phyloP scores from a whole-genome alignment of 2,329 filamentous ascomycete genomes.

The Fusarium aywerte region DNA sequence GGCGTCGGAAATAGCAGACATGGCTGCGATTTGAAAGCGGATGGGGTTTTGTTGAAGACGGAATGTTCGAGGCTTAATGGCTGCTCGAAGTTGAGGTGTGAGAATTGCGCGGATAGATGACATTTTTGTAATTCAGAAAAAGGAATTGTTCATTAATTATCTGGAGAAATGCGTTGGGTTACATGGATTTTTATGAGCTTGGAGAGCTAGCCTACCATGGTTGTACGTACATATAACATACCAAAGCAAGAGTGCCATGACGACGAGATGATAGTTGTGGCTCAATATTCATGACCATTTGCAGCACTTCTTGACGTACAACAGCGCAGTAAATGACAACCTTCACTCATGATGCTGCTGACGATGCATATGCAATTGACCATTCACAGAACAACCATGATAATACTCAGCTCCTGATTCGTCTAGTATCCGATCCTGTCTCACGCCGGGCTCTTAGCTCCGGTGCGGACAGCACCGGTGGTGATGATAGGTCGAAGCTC shows the following conservation, averaged over 20 bases:
- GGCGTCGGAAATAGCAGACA: slow-evolving; percentile 37
- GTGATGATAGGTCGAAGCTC: background rate
- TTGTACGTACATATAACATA: background rate
- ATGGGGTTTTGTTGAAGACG: rapidly evolving
- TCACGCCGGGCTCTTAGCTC: slow-evolving; percentile 1
- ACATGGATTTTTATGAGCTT: too few relatives aligned
- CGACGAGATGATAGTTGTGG: background rate
- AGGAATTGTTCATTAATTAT: background rate
- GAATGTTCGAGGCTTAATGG: background rate
- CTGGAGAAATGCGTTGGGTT: too few relatives aligned
- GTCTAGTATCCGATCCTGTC: background rate
- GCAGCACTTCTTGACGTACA: background rate
- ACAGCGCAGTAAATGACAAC: background rate
- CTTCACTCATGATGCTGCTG: background rate
- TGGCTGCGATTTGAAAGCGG: background rate
- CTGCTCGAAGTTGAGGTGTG: background rate
- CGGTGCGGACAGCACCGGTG: background rate
- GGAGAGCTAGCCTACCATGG: background rate
- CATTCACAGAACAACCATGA: background rate
- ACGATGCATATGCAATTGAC: background rate
- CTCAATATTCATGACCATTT: background rate
- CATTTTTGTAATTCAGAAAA: background rate
- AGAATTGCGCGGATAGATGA: background rate
- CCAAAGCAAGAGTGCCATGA: slow-evolving; percentile 1
- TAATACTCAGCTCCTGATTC: background rate